A percentile compares a stretch with the other conserved stretches of the same genome.
phyloP scores from a whole-genome alignment of 2,329 filamentous ascomycete species.

The Exophiala xenobiotica region DNA sequence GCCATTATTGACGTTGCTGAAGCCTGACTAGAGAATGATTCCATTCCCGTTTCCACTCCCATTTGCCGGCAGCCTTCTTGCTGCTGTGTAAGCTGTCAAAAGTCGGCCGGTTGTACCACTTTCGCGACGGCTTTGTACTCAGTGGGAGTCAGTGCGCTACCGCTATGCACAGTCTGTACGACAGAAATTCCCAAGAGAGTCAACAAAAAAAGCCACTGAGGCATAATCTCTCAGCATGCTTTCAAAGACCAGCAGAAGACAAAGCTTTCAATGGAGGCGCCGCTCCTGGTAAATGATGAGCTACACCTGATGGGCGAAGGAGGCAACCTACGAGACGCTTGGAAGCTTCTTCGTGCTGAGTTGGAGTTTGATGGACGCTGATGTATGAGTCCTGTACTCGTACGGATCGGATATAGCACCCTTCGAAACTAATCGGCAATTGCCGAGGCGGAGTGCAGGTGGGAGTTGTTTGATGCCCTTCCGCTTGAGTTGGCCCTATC shows the following conservation, averaged over 20 bases:
- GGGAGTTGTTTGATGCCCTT: neutral
- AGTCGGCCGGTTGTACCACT: constrained; percentile 19
- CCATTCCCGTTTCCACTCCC: constrained; percentile 8
- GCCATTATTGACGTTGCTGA: constrained; percentile 5
- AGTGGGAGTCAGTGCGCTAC: constrained; percentile 6
- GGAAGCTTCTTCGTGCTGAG: too few relatives aligned
- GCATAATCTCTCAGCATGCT: too few relatives aligned
- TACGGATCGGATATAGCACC: neutral
- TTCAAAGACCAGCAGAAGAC: too few relatives aligned
- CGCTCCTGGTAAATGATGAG: too few relatives aligned
- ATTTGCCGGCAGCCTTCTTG: constrained; percentile 11
- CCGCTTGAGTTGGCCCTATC: neutral
- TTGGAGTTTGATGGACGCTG: neutral
- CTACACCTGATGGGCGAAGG: too few relatives aligned
- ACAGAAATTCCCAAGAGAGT: constrained; percentile 1
- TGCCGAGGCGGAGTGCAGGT: neutral
- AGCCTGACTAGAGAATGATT: constrained; percentile 6
- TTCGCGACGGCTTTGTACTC: constrained; percentile 6
- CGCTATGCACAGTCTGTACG: constrained; percentile 6
- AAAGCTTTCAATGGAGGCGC: too few relatives aligned
- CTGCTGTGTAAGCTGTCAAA: constrained; percentile 24
- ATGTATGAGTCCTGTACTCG: neutral
- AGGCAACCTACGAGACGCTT: too few relatives aligned
- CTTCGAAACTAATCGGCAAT: neutral
- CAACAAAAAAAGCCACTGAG: neutral